Evolutionary conservation across 2,329 filamentous ascomycete genomes (phyloP), one percentile per base, ranked within the genome.

Genomic region (Sporothrix dimorphospora): DNA sequence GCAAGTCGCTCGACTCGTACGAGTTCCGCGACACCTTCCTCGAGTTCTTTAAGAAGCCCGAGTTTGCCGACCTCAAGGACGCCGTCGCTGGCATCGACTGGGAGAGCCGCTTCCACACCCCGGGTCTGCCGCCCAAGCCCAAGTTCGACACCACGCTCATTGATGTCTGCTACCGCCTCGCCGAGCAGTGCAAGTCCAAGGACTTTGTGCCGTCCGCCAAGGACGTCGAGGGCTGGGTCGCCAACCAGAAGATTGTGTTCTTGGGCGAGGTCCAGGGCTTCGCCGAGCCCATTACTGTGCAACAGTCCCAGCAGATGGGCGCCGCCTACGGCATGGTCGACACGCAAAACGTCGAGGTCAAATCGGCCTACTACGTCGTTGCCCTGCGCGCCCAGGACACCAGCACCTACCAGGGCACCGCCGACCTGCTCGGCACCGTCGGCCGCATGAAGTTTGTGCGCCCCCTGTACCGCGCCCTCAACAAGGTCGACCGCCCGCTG

Each of bases 391-490:
- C 93, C 14, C 88, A 90, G 72, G 92, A 94, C 77, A 81, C 86
- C 69, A 87, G 85, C 72, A 88, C 92, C 49, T 93, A 95, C 77
- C 79, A 88, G 73, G 90, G 91, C 1, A 89, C 93, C 0, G 90
- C 91, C 1, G 88, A 92, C 72, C 84, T 98, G 71, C 84, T 98
- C 51, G 92, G 93, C 42, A 86, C 87, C 69, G 94, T 98, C 30
- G 96, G 96, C 14, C 86, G 96, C 72, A 98, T 99, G 96, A 98
- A 98, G 87, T 98, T 95, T 81, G 95, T 98, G 73, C 86, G 95
- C 65, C 94, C 95, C 27, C 82, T 98, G 78, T 98, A 91, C 83
- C 87, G 91, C 74, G 87, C 89, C 67, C 83, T 99, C 76, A 91
- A 91, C 78, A 89, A 90, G 80, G 88, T 92, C 51, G 91, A 98